Base-by-base conservation (phyloP, 2,329 filamentous ascomycete species). In the Purpureocillium lavendulum region DNA sequence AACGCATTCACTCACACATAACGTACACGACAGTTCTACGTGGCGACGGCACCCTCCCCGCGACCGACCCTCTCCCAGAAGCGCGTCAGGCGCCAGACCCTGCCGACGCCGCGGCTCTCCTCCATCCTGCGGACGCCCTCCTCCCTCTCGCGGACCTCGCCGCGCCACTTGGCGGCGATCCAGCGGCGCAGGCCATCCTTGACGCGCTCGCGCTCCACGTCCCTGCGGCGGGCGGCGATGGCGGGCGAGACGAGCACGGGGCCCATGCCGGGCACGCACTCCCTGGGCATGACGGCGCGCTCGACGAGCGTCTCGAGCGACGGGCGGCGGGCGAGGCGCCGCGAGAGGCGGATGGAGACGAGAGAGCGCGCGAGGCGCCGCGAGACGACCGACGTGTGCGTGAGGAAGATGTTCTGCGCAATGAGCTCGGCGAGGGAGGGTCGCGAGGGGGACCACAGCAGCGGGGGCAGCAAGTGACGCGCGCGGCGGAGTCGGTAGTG, bases 161-260 rank as follows among this genome's bases (percentile, higher is more conserved):
- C 61, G 31, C 59, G 64, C 72, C 71, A 77, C 18, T 73, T 72
- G n/a, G 57, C 62, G 24, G 72, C 80, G 3, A 86, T 69, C 78
- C 80, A 85, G 11, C 70, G 67, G 30, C 80, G 62, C 44, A 87
- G 58, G 13, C 70, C 70, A 50, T 86, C 81, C 54, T 84, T 85
- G 33, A 86, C 66, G 43, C 69, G 68, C 61, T 85, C 80, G 48
- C 73, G 72, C 61, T 86, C 82, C 13, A 86, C 68, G 11, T 71
- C 73, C 40, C 75, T 67, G 51, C 75, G 75, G 46, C 70, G 69
- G 21, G 77, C 78, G n/a, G 84, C 73, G 28, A 85, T 61, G 1
- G 66, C 71, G 1, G 80, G 80, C 1, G 78, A 74, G 2, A 83
- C 65, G 39, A 56, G 55, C 44, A 57, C 61, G 40, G 49, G 55